Evolutionary conservation across 139 green algal species (phyloP).

Genomic region (Chlamydomonas schloesseri): DNA sequence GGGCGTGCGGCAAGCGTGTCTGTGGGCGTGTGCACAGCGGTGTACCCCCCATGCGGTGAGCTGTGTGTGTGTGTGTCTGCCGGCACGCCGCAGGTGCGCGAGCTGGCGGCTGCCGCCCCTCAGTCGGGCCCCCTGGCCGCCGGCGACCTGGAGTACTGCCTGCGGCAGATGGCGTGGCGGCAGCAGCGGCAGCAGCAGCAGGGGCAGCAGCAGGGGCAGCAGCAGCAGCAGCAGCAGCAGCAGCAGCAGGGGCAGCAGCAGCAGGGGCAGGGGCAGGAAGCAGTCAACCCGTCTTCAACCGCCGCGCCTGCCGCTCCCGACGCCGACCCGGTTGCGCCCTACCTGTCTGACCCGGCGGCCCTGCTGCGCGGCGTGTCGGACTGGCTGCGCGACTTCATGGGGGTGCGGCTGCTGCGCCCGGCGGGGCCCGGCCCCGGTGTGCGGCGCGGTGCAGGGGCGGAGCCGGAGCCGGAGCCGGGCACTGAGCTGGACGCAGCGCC

Average conservation of each 20-base stretch:
- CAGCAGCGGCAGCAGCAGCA: not conserved
- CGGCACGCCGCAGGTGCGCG: not conserved
- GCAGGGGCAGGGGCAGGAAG: not conserved
- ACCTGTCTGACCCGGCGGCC: not conserved
- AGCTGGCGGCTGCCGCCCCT: not conserved
- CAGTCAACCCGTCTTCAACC: too few relatives aligned
- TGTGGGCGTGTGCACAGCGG: too few relatives aligned
- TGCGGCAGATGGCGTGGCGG: not conserved
- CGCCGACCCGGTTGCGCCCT: slow-evolving; percentile 5
- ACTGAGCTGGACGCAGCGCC: too few relatives aligned
- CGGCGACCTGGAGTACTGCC: not conserved
- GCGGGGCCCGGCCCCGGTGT: too few relatives aligned
- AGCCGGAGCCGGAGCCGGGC: too few relatives aligned
- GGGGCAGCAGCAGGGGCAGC: too few relatives aligned
- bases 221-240: not conserved
- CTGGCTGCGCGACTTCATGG: slow-evolving; percentile 14
- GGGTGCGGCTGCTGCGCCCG: not conserved
- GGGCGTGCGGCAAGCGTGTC: too few relatives aligned
- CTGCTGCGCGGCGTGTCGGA: not conserved
- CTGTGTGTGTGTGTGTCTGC: too few relatives aligned
- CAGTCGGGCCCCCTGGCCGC: not conserved
- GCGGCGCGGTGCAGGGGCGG: too few relatives aligned
- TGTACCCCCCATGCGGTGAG: too few relatives aligned
- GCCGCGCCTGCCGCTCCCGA: too few relatives aligned
- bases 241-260: not conserved